Percentiles rank a stretch among this genome's conserved stretches.
These are phyloP conservation scores for Sporisorium sorghi DNA, from an alignment of 1,284 basidiomycete genomes.

Conservation along the genomic window DNA sequence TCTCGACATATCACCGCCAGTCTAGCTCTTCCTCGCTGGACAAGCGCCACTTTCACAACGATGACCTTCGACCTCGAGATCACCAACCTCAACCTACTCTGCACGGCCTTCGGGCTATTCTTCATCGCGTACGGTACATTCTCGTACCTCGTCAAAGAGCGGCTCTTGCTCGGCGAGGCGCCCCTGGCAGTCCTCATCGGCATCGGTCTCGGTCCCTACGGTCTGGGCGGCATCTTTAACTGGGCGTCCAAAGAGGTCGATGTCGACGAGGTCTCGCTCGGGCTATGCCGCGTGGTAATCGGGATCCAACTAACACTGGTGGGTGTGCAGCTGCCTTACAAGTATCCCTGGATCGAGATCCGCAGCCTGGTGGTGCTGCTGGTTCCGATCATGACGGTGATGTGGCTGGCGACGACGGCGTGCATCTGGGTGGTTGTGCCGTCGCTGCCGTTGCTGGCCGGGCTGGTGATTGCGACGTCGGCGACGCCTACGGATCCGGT, in stretches of 20 bases:
- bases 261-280: conserved; percentile 49
- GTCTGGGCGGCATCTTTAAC: conserved; percentile 46
- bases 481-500: conserved; percentile 62
- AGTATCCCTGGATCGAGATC: conserved; percentile 53
- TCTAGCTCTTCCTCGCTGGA: conserved; percentile 9
- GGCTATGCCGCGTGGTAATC: conserved; percentile 55
- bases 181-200: conserved; percentile 59
- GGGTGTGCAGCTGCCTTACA: conserved; percentile 61
- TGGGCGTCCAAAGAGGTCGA: conserved; percentile 43
- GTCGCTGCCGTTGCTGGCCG: conserved; percentile 50
- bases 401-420: conserved; percentile 57
- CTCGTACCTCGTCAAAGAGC: conserved; percentile 60
- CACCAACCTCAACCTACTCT: conserved; percentile 47
- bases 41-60: not conserved
- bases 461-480: conserved; percentile 52
- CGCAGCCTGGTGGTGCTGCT: conserved; percentile 48
- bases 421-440: conserved; percentile 54
- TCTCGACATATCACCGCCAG: too few relatives aligned
- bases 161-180: conserved; percentile 59
- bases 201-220: conserved; percentile 55
- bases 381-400: conserved; percentile 56
- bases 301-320: conserved; percentile 59
- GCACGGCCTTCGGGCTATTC: conserved; percentile 50
- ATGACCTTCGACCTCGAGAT: conserved; percentile 37
- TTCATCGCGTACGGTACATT: conserved; percentile 54